Base-by-base conservation (phyloP, 176 grass and related monocot genomes). In the Otatea glauca region DNA sequence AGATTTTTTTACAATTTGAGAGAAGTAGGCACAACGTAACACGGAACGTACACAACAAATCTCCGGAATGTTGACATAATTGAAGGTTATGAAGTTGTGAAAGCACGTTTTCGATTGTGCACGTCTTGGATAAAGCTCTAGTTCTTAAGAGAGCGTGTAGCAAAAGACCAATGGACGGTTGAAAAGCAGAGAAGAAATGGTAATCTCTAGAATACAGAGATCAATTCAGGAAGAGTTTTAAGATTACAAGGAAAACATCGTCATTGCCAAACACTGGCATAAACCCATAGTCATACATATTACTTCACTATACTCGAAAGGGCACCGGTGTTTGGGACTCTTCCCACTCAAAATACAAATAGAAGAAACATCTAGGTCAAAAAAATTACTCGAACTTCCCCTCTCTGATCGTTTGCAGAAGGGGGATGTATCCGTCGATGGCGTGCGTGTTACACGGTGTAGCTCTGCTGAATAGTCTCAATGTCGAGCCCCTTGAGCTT, bases 401-500 rank as follows among this genome's bases (percentile, higher is more conserved):
- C 6, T 23, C 3, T 15, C 45, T 14, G 27, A 39, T 14, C 45
- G 14, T 50, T 80, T 3, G 76, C 41, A 21, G 24, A 49, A 0
- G 32, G 44, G 53, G 44, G 17, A n/a, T 18, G 20, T 27, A 37
- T 59, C 48, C 34, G 25, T 16, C 9, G 64, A 68, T 80, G 62
- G 18, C 24, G 64, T 4, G 9, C 1, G 5, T 72, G 21, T 72
- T 77, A 90, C 48, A 90, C 88, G 6, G 88, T 90, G 79, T 90
- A 90, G 84, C 84, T 90, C 79, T 90, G 88, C 41, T 90, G 80
- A 34, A 90, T 90, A 15, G 88, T 90, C 55, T 90, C 88, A 50
- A 90, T 90, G 79, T 90, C 88, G 67, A 90, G 88, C 25, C 88
- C 88, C 84, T 90, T 90, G 79, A 90, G 88, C 88, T 90, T 90